These are phyloP conservation scores for Domatiomyces globalis DNA, from an alignment of 2,329 filamentous ascomycete genomes.

Conservation along the genomic window DNA sequence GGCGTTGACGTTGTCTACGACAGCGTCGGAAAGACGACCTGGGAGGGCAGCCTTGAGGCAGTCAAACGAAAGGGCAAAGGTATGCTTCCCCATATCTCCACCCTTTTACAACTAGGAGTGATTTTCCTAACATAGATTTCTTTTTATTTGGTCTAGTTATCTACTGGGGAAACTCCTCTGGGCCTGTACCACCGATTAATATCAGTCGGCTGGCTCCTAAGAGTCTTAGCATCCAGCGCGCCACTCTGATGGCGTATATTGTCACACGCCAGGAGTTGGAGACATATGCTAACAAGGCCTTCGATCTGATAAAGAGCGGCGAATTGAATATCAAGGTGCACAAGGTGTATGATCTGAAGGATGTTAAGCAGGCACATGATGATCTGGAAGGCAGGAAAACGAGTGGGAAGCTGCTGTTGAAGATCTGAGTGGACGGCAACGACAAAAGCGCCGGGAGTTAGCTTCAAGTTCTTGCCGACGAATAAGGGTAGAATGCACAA, in stretches of 20 bases:
- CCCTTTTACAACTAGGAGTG: neutral
- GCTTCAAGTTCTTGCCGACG: neutral
- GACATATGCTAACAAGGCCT: slow-evolving; percentile 56
- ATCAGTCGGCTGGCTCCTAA: slow-evolving; percentile 52
- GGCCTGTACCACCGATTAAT: slow-evolving; percentile 56
- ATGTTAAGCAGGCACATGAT: slow-evolving; percentile 57
- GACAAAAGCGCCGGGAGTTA: neutral
- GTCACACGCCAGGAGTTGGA: slow-evolving; percentile 56
- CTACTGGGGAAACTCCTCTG: slow-evolving; percentile 23
- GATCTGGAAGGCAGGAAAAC: slow-evolving; percentile 74
- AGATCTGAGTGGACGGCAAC: slow-evolving; percentile 43
- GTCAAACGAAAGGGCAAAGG: slow-evolving; percentile 65
- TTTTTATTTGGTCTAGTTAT: neutral
- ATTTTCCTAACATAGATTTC: neutral
- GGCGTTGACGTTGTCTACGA: slow-evolving; percentile 63
- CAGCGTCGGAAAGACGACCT: slow-evolving; percentile 72
- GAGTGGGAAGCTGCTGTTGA: slow-evolving; percentile 67
- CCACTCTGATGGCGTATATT: slow-evolving; percentile 58
- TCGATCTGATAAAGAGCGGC: slow-evolving; percentile 53
- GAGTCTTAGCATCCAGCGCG: slow-evolving; percentile 64
- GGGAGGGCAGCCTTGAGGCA: slow-evolving; percentile 61
- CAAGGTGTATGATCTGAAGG: slow-evolving; percentile 59
- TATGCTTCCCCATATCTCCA: neutral
- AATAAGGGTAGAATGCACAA: too few relatives aligned
- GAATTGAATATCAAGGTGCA: slow-evolving; percentile 62